Evolutionary conservation across 768 basidiomycete genomes (phyloP), one percentile per base, ranked within the genome.

Genomic region (Serendipita vermifera): DNA sequence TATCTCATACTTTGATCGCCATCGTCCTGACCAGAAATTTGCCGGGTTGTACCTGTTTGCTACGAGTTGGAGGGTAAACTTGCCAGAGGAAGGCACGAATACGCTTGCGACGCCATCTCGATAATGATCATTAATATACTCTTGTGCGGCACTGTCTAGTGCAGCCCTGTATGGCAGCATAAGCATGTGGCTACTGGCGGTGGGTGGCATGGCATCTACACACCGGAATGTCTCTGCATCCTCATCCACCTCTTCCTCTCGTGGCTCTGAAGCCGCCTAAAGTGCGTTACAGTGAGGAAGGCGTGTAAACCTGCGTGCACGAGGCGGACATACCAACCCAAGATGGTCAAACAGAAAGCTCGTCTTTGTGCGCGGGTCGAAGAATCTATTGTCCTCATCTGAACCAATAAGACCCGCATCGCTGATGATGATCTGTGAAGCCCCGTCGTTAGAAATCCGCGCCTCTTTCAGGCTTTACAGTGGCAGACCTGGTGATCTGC

Each of bases 11-110:
- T 83, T 77, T 4, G 91, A 92, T 35, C 93, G 79, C 94, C 94
- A 98, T 66, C 92, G 75, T 32, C 94, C 94, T 27, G 92, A 85
- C 94, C 94, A 98, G 71, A 78, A 97, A 68, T 97, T 97, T 20
- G 78, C 70, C 0, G 89, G 86, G 65, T 94, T 97, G 70, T 97
- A 97, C 66, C 92, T 90, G 68, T 96, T 94, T 17, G 89, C 85
- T n/a, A 94, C 92, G 56, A 96, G 72, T 65, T 92, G 87, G 38
- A 96, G 67, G 14, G 77, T 74, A 63, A 80, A 92, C 51, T 70
- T 71, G 17, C 65, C 72, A 17, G 57, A 26, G 33, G 70, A 69
- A 2, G 73, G 72, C 2, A 84, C 71, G 63, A 89, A 88, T 6
- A 88, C 80, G 35, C 86, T 79, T 0, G 77, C 72, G 33, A 86